Base-by-base conservation (phyloP, 2,329 filamentous ascomycete species). In the Dactylellina sp. region DNA sequence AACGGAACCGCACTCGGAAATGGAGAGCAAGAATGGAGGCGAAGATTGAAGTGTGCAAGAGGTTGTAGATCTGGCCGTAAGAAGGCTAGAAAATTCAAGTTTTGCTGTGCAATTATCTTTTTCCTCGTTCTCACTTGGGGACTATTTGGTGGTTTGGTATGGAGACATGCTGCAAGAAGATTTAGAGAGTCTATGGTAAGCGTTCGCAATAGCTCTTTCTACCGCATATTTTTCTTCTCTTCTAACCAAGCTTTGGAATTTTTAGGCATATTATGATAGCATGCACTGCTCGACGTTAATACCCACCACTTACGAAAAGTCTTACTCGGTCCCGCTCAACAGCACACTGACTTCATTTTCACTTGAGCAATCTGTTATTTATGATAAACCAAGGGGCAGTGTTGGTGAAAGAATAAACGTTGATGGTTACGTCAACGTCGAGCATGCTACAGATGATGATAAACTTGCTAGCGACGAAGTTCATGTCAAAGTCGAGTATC, bases 41-140 rank as follows among this genome's bases (percentile, higher is more conserved):
- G 46, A 44, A 53, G n/a, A n/a, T 18, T 63, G 22, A 66, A 42
- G 46, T 74, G 70, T 18, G 24, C 70, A n/a, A 66, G 70, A 24
- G 61, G 61, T n/a, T 74, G 70, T 24, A 56, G 60, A 40, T 42
- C 55, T 2, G 56, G 61, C 7, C 18, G 16, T 12, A 74, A 74
- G 70, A 74, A 66, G 55, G 49, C 61, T 18, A 56, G 70, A 16
- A 74, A 66, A 53, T 74, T 74, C 55, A 74, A 56, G 46, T 74
- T 74, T 40, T 74, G 70, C 50, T 74, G 70, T 18, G 52, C 55
- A 25, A 56, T 50, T 6, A 52, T 60, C 4, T 55, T 74, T 32
- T 46, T 74, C 50, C 20, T 74, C 14, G 37, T 65, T 25, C 50
- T 74, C 14, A 74, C 70, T 16, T 74, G 70, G 70, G 50, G 47